Conservation (phyloP, 345 rosid species). For the Melaleuca quinquenervia region DNA sequence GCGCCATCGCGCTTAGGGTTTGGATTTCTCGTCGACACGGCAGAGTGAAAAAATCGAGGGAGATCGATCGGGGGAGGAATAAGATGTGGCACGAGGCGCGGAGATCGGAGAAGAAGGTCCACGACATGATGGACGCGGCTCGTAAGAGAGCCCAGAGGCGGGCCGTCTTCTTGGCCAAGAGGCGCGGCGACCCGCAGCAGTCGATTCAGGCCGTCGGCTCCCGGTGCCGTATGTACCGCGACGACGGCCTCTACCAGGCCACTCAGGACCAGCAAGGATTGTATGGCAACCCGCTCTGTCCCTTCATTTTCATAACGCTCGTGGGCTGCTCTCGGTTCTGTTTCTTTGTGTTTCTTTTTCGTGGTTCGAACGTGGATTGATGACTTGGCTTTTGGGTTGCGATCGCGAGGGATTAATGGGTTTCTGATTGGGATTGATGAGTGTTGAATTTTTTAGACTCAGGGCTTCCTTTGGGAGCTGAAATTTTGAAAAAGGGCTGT, state of each 20-base stretch:
- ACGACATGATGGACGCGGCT: conserved; percentile 99
- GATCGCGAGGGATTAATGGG: background rate
- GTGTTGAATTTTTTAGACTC: background rate
- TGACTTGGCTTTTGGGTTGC: background rate
- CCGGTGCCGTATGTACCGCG: conserved; percentile 67
- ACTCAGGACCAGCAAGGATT: conserved; percentile 84
- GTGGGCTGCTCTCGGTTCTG: background rate
- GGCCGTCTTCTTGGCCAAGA: conserved; percentile 76
- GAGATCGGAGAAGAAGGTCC: conserved; percentile 95
- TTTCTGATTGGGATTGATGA: background rate
- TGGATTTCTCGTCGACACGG: background rate
- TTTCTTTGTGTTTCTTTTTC: background rate
- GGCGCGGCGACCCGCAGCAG: conserved; percentile 94
- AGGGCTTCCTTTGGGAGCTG: background rate
- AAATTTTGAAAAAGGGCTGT: background rate
- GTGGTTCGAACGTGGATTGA: background rate
- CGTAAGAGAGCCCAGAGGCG: conserved; percentile 92
- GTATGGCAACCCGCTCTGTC: conserved; percentile 19
- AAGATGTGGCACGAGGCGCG: conserved; percentile 99
- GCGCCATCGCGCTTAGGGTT: background rate
- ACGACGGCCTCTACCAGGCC: conserved; percentile 86
- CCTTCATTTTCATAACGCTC: background rate
- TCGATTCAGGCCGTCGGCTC: conserved; percentile 71
- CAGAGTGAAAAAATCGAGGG: background rate
- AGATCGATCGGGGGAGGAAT: background rate